Base-by-base conservation (phyloP, 257 asterid species). In the Solanum commersonii region DNA sequence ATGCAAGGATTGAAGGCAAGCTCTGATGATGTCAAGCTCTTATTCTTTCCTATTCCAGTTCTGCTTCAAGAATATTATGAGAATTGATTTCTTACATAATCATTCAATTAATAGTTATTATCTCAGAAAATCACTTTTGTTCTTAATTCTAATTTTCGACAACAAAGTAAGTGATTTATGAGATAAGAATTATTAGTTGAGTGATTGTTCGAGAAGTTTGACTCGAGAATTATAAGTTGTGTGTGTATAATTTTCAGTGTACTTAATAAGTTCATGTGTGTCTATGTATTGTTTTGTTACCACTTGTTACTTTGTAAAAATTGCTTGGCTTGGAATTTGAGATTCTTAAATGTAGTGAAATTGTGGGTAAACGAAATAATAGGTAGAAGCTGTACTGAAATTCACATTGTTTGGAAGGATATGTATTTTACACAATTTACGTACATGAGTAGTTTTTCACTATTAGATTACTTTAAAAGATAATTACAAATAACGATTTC, bases 1-100 rank as follows among this genome's bases (percentile, higher is more conserved):
- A 87, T 25, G 98, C 98, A 33, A 88, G 98, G 93, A 90, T 90
- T 71, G 94, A 94, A 60, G 96, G 98, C 6, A 92, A 73, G 46
- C 18, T 73, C 46, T 73, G 40, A 79, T 37, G 40, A 37, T 14
- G 38, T 25, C 37, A 25, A 44, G 25, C 15, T 25, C 25, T 31
- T 44, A n/a, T 42, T 46, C 40, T 70, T 76, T 76, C 52, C 23
- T 76, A 13, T 38, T 76, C 27, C 2, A 38, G 6, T 38, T 59
- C 14, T 77, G 35, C 33, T 77, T 77, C 84, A 77, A 40, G 12
- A 77, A 40, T 38, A 38, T 38, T 22, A 20, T 20, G 12, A 59
- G 27, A 59, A 59, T 8, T 20, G n/a, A 20, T 20, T 18, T 7
- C 5, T 56, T 22, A 7, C 2, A 7, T 3, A 1, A 60, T 60